Percentiles rank a stretch among this genome's conserved stretches.
phyloP scores from a whole-genome alignment of 2,329 filamentous ascomycete genomes.

The Claviceps pusilla region DNA sequence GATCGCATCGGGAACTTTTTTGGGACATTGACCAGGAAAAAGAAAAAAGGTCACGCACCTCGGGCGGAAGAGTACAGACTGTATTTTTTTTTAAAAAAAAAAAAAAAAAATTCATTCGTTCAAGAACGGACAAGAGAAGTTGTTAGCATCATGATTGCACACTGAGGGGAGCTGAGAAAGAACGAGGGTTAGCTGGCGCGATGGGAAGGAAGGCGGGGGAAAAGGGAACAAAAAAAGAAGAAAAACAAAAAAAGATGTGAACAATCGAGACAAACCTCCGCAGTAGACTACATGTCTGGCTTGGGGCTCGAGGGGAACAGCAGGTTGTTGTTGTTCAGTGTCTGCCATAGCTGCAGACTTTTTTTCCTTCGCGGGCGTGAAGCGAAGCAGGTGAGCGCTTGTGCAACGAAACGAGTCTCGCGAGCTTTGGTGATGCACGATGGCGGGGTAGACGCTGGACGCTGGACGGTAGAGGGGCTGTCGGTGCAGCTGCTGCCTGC shows the following conservation, averaged over 20 bases:
- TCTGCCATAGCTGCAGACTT: slow-evolving; percentile 35
- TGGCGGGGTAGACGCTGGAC: background rate
- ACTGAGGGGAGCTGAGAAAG: background rate
- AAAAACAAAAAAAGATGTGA: background rate
- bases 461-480: background rate
- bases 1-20: background rate
- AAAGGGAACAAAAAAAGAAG: background rate
- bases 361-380: background rate
- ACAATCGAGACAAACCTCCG: slow-evolving; percentile 34
- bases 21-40: background rate
- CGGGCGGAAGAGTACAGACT: slow-evolving; percentile 52
- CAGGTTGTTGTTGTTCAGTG: slow-evolving; percentile 30
- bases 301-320: slow-evolving; percentile 31
- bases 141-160: slow-evolving; percentile 3
- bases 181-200: background rate
- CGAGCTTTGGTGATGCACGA: background rate
- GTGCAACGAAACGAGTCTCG: slow-evolving; percentile 2
- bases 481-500: background rate
- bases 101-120: too few species aligned
- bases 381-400: background rate
- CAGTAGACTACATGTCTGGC: slow-evolving; percentile 40
- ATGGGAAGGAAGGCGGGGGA: background rate
- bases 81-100: background rate
- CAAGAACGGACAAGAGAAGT: background rate
- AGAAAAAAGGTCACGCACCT: slow-evolving; percentile 29